Conservation (phyloP, 192 early-diverging fungal species). For the Funneliformis geosporum region DNA sequence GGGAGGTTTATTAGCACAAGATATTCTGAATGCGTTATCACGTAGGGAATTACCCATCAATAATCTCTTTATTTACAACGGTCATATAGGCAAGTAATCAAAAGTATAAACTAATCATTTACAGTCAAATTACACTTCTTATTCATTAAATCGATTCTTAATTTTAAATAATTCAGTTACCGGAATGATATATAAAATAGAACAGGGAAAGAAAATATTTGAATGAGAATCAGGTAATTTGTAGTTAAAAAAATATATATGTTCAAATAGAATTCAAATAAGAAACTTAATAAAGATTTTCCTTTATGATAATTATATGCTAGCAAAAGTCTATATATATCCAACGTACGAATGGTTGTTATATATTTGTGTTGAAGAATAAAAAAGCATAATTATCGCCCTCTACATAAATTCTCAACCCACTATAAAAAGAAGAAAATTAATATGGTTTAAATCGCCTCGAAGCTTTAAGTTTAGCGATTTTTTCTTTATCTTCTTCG, state of each 20-base stretch:
- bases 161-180: neutral
- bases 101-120: neutral
- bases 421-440: neutral
- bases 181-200: conserved; percentile 13
- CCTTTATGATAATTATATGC: too few species aligned
- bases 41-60: conserved; percentile 79
- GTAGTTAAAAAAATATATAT: too few species aligned
- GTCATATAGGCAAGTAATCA: conserved; percentile 51
- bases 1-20: conserved; percentile 87
- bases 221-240: neutral
- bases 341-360: too few species aligned
- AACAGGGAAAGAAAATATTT: conserved; percentile 1
- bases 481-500: conserved; percentile 79
- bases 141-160: neutral
- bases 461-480: conserved; percentile 53
- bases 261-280: too few species aligned
- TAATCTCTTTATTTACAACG: conserved; percentile 80
- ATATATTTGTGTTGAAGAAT: too few species aligned
- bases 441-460: conserved; percentile 89
- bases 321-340: too few species aligned
- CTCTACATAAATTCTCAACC: neutral
- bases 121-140: neutral
- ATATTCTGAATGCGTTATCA: conserved; percentile 84
- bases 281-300: neutral
- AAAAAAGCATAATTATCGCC: too few species aligned